Percentiles rank a stretch among this genome's conserved stretches.
Evolutionary conservation across 1,139 yeast genomes (phyloP).

Genomic region (Protomyces inundatus): DNA sequence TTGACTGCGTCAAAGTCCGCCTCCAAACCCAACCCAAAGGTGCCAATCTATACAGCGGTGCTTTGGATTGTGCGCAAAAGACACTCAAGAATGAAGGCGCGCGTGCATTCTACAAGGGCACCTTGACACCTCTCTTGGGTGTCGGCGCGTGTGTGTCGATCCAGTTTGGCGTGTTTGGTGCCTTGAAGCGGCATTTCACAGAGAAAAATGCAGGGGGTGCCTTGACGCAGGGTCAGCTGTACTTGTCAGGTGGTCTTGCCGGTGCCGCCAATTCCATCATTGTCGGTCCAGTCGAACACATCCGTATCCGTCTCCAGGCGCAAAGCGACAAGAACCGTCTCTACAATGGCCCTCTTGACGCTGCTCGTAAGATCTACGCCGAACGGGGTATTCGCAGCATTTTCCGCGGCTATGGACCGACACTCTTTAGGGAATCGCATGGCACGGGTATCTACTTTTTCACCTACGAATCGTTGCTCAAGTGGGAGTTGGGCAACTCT

Average conservation of each 20-base stretch:
- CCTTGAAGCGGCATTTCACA: constrained; percentile 72
- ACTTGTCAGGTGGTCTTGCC: constrained; percentile 68
- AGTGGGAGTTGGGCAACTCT: constrained; percentile 40
- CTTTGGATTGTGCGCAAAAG: constrained; percentile 68
- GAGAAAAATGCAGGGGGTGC: constrained; percentile 39
- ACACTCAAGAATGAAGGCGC: constrained; percentile 71
- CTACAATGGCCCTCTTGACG: constrained; percentile 75
- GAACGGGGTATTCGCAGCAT: constrained; percentile 60
- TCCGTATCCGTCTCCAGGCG: constrained; percentile 49
- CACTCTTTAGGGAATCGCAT: constrained; percentile 76
- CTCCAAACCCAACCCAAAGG: constrained; percentile 80
- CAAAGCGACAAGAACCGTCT: constrained; percentile 42
- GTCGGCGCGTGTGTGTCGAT: constrained; percentile 89
- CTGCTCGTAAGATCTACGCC: constrained; percentile 55
- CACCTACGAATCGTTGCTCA: constrained; percentile 60
- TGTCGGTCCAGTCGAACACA: constrained; percentile 69
- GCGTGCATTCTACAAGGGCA: constrained; percentile 81
- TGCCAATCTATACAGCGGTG: constrained; percentile 53
- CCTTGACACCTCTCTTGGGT: constrained; percentile 77
- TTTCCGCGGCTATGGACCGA: constrained; percentile 82
- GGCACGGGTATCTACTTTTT: constrained; percentile 79
- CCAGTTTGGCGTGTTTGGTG: constrained; percentile 84
- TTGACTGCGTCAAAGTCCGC: constrained; percentile 85
- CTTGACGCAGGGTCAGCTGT: constrained; percentile 52
- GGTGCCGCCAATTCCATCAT: constrained; percentile 72